Evolutionary conservation across 2,329 filamentous ascomycete species (phyloP), one percentile per base, ranked within the genome.

Genomic region (Colletotrichum viniferum): DNA sequence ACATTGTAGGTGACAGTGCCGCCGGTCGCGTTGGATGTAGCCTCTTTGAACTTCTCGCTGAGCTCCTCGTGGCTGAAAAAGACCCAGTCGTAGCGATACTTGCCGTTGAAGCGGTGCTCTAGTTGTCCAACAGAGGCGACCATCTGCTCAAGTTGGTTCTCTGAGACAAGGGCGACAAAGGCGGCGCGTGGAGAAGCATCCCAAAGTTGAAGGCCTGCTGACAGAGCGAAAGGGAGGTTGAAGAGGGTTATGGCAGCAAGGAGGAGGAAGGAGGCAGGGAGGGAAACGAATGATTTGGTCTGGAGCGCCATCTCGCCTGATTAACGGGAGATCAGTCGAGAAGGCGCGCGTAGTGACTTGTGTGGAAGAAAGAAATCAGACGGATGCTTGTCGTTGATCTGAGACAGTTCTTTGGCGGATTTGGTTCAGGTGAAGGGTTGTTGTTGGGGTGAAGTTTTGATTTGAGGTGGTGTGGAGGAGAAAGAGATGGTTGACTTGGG

Each of bases 61-160:
- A 97, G 96, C 5, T 93, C 92, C 68, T 93, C 90, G 79, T 95
- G 92, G 84, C 96, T 97, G 88, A 97, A 95, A 86, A 97, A 96
- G 56, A 94, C 93, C 94, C 95, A 97, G 60, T 95, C 94, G 81
- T 97, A 97, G 80, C 94, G 94, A 87, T 95, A 94, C 78, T 95
- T 95, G 81, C 87, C 86, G 81, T 97, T 97, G 93, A 95, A 97
- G 2, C 80, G 80, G 6, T 81, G 78, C 72, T 86, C 84, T 4
- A 86, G 77, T 80, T 97, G 94, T 34, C 85, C 84, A 87, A 97
- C 95, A 38, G 92, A 93, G 78, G 90, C 88, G 14, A 95, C 85
- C 82, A 96, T 90, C 9, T 92, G 91, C 8, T 90, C 83, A 14
- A 95, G 84, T 82, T 96, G 94, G 77, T 91, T 89, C 78, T 96